Evolutionary conservation across 208 protist species (phyloP), one percentile per base, ranked within the genome.

Genomic region (Wallacemonas sp.): DNA sequence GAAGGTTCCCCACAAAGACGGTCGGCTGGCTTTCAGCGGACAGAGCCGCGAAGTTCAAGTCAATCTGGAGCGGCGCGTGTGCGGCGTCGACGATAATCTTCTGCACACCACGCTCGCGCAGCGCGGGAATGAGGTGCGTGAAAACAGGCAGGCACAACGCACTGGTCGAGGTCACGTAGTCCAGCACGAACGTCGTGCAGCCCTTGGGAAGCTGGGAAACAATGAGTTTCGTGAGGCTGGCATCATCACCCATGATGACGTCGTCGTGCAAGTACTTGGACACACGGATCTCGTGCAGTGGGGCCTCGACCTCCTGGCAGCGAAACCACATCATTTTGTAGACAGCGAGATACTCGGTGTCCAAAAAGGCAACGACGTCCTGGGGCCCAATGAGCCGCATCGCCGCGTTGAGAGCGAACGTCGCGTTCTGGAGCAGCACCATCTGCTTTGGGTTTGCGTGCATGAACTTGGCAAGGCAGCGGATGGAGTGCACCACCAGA

Each of bases 41-140:
- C 16, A 96, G 74, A 1, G 72, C 57, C 39, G 77, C 74, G 65
- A 96, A 93, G 54, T 94, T 70, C 16, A 96, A 73, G 41, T 84
- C 78, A 11, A 92, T 34, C 64, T 93, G 88, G 33, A 94, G 65
- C 27, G 86, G 87, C 11, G 84, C 81, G 71, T 97, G 94, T 16
- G 94, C 92, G 30, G 91, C 94, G 60, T 97, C 94, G 2, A 97
- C 87, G 48, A 97, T 88, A 68, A 95, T 91, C 66, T 89, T 87
- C 3, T 1, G 46, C 52, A 95, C 90, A 6, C 87, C 88, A 29
- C 36, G 48, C 17, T 68, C 58, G 19, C 87, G 84, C 61, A 96
- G 73, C 26, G 81, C 80, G 1, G 88, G 85, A 19, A 97, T 80
- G 48, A 96, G 57, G 70, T 95, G 84, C 27, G 79, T 80, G 68